Evolutionary conservation across 805 yeast species (phyloP).

Genomic region (Helenozyma baotianmanensis): DNA sequence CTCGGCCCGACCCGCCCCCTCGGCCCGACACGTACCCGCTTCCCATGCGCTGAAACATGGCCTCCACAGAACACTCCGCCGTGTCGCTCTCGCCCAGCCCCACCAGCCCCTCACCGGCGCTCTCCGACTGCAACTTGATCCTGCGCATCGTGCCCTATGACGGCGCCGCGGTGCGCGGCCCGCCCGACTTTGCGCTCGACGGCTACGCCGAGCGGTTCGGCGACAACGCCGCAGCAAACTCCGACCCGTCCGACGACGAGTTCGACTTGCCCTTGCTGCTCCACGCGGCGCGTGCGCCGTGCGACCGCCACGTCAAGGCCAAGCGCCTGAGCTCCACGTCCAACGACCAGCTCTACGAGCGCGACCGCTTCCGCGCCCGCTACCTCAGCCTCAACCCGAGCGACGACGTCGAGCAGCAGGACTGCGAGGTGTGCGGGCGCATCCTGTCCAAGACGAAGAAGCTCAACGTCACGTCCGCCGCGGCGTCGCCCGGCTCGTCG

Average conservation of each 20-base stretch:
- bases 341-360: slow-evolving; percentile 35
- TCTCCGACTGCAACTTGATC: background rate
- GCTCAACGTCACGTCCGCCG: slow-evolving; percentile 16
- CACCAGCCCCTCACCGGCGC: background rate
- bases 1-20: no score
- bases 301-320: slow-evolving; percentile 3
- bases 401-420: slow-evolving; percentile 2
- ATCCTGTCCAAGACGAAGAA: slow-evolving; percentile 36
- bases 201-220: no score
- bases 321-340: slow-evolving; percentile 38
- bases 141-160: background rate
- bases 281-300: no score
- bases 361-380: slow-evolving; percentile 40
- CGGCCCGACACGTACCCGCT: no score
- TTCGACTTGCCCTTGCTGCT: background rate
- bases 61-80: background rate
- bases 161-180: background rate
- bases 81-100: slow-evolving; percentile 1
- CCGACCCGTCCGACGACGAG: background rate
- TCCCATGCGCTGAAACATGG: no score
- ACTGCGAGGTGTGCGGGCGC: slow-evolving; percentile 32
- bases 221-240: background rate
- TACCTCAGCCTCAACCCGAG: slow-evolving; percentile 27
- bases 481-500: slow-evolving; percentile 5
- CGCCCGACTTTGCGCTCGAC: no score